Conservation (phyloP, 108 stramenopile genomes). For the Skeletonema grethae region DNA sequence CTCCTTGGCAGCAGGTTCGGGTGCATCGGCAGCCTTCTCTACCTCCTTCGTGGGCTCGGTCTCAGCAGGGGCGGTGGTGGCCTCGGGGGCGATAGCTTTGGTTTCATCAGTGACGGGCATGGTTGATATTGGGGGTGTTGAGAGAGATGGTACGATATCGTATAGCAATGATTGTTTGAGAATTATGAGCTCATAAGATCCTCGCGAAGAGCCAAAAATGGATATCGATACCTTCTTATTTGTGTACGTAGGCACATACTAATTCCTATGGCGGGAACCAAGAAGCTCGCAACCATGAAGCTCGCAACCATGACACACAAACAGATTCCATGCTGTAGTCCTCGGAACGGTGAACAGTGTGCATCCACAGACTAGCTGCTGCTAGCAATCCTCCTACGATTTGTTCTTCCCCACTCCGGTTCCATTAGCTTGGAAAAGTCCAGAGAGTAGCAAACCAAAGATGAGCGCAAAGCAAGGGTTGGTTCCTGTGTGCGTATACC, state of each 20-base stretch:
- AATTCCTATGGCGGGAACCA: not conserved
- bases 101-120: conserved; percentile 5
- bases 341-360: conserved; percentile 43
- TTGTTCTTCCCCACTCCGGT: conserved; percentile 54
- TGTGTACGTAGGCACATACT: too few species aligned
- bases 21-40: conserved; percentile 1
- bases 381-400: conserved; percentile 59
- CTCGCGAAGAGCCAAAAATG: too few species aligned
- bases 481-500: too few species aligned
- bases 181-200: too few species aligned
- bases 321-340: too few species aligned
- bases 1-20: too few species aligned
- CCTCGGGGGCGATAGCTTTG: conserved; percentile 5
- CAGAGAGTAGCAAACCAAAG: conserved; percentile 72
- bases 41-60: not conserved
- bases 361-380: conserved; percentile 63
- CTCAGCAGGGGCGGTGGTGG: not conserved
- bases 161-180: not conserved
- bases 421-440: conserved; percentile 58
- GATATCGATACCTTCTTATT: too few species aligned
- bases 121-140: not conserved
- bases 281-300: not conserved
- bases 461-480: conserved; percentile 89
- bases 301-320: too few species aligned
- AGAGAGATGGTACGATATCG: too few species aligned